Percentiles rank a stretch among this genome's conserved stretches.
phyloP scores from a whole-genome alignment of 1,284 basidiomycete genomes.

The Rhodotorula sp. region DNA sequence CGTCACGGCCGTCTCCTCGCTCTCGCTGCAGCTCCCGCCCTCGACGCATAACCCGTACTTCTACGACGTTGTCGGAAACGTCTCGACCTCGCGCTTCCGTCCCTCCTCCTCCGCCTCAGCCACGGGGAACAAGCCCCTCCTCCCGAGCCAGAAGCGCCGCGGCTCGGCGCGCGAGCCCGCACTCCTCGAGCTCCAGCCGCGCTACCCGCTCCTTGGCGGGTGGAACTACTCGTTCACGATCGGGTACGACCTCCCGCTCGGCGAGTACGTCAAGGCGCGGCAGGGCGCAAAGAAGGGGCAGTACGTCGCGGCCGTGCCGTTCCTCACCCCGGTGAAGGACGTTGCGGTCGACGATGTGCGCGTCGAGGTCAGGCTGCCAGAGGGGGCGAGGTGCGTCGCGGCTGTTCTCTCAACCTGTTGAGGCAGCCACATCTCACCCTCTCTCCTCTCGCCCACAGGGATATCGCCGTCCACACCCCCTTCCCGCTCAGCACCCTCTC shows the following conservation, averaged over 20 bases:
- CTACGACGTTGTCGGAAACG: conserved; percentile 91
- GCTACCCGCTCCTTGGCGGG: conserved; percentile 91
- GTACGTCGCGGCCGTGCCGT: conserved; percentile 77
- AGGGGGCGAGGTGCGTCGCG: conserved; percentile 80
- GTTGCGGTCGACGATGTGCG: conserved; percentile 80
- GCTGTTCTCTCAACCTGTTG: neutral
- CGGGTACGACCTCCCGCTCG: conserved; percentile 84
- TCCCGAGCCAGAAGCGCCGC: conserved; percentile 28
- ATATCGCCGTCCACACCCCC: conserved; percentile 73
- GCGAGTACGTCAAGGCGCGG: conserved; percentile 60
- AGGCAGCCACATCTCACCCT: neutral
- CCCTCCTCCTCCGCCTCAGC: conserved; percentile 58
- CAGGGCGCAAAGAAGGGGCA: conserved; percentile 57
- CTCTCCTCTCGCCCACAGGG: conserved; percentile 56
- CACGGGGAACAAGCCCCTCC: conserved; percentile 2
- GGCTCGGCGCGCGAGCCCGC: conserved; percentile 57
- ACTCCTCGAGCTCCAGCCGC: conserved; percentile 77
- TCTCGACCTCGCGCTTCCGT: conserved; percentile 88
- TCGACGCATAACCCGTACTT: conserved; percentile 80
- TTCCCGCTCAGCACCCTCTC: conserved; percentile 68
- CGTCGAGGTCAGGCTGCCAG: conserved; percentile 81
- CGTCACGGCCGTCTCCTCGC: conserved; percentile 59
- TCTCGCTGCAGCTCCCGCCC: conserved; percentile 76
- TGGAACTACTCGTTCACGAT: conserved; percentile 97
- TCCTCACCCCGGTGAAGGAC: conserved; percentile 78